Evolutionary conservation across 257 asterid genomes (phyloP), one percentile per base, ranked within the genome.

Genomic region (Plectranthus barbatus): DNA sequence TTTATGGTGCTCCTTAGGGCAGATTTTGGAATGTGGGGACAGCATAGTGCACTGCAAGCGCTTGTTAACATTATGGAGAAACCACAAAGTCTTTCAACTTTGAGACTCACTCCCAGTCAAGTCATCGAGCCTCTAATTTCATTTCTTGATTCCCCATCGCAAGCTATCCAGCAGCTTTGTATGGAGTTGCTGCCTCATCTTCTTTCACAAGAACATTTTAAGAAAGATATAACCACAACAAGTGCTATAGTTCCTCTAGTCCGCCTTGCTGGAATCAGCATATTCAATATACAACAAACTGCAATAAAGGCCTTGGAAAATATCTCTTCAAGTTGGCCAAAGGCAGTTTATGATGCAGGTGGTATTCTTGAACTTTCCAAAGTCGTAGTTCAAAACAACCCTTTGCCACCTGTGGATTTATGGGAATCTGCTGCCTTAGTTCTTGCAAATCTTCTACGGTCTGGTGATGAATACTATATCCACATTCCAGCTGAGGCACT

Each of bases 51-150:
- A 64, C 55, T 91, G 68, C 96, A 91, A 80, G 85, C 96, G 34
- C 95, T 91, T 54, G 89, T 91, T 60, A 91, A 91, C 74, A 75
- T 91, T 62, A 73, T 91, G 66, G 97, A 91, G 84, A 91, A 91
- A 74, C 96, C 97, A 42, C 89, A 84, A 52, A 76, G 87, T 71
- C 85, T 87, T 50, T 76, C 81, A 21, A 67, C 83, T 73, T 73
- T 87, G 75, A 76, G 79, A 75, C 80, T 87, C 64, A 63, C 91
- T 69, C 91, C 96, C 21, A 82, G 84, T 76, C 86, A 91, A 80
- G 83, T 87, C 57, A 82, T 91, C 12, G 87, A 84, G 77, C 96
- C 93, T 59, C 69, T 91, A 70, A 80, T 82, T 56, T 69, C 85
- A 7, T 84, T 83, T 76, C 78, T 85, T 55, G 94, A 85, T 63